Conservation (phyloP, 805 yeast species). For the Candida multigemmis region DNA sequence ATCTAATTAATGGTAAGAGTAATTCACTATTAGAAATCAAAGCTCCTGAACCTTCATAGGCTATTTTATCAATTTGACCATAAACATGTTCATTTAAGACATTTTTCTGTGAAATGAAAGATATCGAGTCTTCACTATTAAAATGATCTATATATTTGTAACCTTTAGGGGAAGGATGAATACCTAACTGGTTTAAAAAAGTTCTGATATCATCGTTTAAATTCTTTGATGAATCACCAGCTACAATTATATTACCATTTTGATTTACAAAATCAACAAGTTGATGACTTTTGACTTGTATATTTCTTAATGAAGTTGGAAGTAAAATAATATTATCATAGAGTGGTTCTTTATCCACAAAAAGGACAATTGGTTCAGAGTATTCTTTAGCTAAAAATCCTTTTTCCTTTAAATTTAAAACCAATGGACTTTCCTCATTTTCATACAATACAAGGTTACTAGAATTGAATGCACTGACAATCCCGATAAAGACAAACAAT, state of each 20-base stretch:
- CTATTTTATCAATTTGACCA: slow-evolving; percentile 6
- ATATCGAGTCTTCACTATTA: slow-evolving; percentile 15
- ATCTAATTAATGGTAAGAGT: slow-evolving; percentile 61
- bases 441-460: no score
- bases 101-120: slow-evolving; percentile 21
- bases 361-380: no score
- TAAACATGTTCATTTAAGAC: slow-evolving; percentile 14
- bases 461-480: no score
- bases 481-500: no score
- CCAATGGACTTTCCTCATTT: no score
- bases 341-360: slow-evolving; percentile 2
- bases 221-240: slow-evolving; percentile 37
- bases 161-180: slow-evolving; percentile 73
- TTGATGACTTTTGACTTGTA: slow-evolving; percentile 21
- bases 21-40: slow-evolving; percentile 59
- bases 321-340: slow-evolving; percentile 13
- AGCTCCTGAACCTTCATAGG: slow-evolving; percentile 53
- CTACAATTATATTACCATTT: slow-evolving; percentile 70
- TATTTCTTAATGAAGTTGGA: slow-evolving; percentile 25
- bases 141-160: slow-evolving; percentile 62
- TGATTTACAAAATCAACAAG: slow-evolving; percentile 51
- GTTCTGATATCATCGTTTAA: slow-evolving; percentile 41
- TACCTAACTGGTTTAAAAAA: slow-evolving; percentile 73
- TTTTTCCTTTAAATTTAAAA: no score
- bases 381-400: no score